Evolutionary conservation across 1,284 basidiomycete species (phyloP), one percentile per base, ranked within the genome.

Genomic region (Moesziomyces sp.): DNA sequence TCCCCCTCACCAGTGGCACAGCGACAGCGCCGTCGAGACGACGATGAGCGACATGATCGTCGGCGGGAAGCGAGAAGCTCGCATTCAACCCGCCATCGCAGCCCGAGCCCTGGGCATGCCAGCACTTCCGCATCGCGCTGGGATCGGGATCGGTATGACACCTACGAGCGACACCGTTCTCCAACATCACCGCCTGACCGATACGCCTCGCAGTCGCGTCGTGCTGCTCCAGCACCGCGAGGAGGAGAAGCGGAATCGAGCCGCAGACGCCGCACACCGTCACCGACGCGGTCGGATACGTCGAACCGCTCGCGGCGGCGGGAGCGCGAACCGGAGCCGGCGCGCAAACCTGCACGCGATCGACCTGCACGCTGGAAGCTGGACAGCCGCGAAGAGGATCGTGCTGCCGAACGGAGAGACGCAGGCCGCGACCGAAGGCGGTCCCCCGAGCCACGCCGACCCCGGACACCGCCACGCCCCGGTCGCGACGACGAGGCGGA

Each of bases 311-410:
- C 66, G 8, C 56, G 56, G 14, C 48, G 51, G 19, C 48, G 51
- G 21, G 58, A 67, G 8, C 50, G 58, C 19, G 54, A 61, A 43
- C 34, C 35, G 16, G 50, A 57, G 26, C 16, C 50, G 4, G 5
- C 26, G n/a, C 57, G 43, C 11, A 42, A 50, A 11, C 38, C 54
- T 9, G 47, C 44, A 5, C 43, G 58, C 5, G 48, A 68, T 45
- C 58, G 65, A 16, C 65, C 65, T 13, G 59, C 66, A 44, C 66
- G 66, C 2, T 69, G 66, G 66, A 62, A 56, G 30, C 35, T 69
- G 13, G 46, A 62, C 52, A 52, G 63, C 42, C 23, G 24, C n/a
- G 47, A 46, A 13, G 40, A 45, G 24, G 52, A 52, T 14, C 44
- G 52, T 0, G 66, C 46, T 23, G 26, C n/a, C n/a, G 58, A 53